Conservation (phyloP, 1,284 basidiomycete species). For the Ustilago sp. region DNA sequence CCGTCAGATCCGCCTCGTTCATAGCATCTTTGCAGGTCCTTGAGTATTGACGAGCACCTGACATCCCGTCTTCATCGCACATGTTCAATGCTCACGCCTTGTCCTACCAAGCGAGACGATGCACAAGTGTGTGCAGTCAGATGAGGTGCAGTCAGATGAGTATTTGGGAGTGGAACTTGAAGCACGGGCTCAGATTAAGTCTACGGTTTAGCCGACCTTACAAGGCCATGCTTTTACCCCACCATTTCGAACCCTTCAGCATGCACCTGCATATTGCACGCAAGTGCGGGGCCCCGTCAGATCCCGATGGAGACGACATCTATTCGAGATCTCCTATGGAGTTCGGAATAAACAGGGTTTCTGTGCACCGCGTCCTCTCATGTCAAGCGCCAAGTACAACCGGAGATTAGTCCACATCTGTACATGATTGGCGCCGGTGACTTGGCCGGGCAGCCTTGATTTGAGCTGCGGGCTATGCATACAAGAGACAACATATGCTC, state of each 20-base stretch:
- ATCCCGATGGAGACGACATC: not conserved
- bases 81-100: not conserved
- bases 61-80: not conserved
- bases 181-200: not conserved
- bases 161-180: not conserved
- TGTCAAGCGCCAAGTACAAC: not conserved
- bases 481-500: constrained; percentile 8
- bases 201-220: constrained; percentile 5
- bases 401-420: not conserved
- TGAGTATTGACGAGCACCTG: not conserved
- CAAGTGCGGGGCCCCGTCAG: constrained; percentile 13
- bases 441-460: not conserved
- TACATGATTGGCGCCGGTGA: not conserved
- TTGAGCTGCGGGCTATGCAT: constrained; percentile 2
- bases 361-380: not conserved
- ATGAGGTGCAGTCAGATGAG: not conserved
- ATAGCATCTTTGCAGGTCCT: not conserved
- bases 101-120: not conserved
- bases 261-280: not conserved
- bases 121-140: not conserved
- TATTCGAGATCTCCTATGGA: not conserved
- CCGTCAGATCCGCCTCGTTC: not conserved
- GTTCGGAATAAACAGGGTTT: constrained; percentile 17
- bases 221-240: not conserved
- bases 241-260: not conserved